These are phyloP conservation scores for Fragilariopsis cylindrus DNA, from an alignment of 108 stramenopile species.

Conservation along the genomic window DNA sequence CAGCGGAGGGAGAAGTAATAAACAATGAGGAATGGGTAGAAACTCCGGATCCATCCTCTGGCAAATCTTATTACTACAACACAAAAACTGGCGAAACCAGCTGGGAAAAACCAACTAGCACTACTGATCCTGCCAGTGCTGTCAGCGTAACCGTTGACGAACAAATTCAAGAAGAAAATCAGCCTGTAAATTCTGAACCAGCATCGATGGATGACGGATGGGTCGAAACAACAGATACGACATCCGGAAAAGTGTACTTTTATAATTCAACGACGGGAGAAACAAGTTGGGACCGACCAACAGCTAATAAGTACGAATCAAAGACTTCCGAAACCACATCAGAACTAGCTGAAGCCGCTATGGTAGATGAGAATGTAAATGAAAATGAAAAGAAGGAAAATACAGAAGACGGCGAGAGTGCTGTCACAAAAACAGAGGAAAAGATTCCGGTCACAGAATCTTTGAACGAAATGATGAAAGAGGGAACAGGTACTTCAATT, in stretches of 20 bases:
- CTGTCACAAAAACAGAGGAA: not conserved
- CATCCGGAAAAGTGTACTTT: conserved; percentile 29
- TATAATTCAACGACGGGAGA: conserved; percentile 31
- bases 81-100: conserved; percentile 18
- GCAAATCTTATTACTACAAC: conserved; percentile 25
- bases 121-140: not conserved
- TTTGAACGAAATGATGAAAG: not conserved
- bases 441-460: not conserved
- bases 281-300: conserved; percentile 37
- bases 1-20: not conserved
- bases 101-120: conserved; percentile 24
- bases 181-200: not conserved
- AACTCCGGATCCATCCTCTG: conserved; percentile 25
- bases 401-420: not conserved
- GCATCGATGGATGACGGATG: not conserved
- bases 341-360: not conserved
- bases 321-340: not conserved
- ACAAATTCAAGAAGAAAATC: not conserved
- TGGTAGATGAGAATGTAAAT: not conserved
- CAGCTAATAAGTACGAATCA: not conserved
- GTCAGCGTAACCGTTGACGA: not conserved
- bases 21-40: conserved; percentile 15
- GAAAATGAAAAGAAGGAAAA: not conserved
- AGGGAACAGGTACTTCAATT: not conserved
- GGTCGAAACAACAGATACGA: conserved; percentile 15